Evolutionary conservation across 73 alveolate genomes (phyloP).

Genomic region (Paramecium primaurelia): DNA sequence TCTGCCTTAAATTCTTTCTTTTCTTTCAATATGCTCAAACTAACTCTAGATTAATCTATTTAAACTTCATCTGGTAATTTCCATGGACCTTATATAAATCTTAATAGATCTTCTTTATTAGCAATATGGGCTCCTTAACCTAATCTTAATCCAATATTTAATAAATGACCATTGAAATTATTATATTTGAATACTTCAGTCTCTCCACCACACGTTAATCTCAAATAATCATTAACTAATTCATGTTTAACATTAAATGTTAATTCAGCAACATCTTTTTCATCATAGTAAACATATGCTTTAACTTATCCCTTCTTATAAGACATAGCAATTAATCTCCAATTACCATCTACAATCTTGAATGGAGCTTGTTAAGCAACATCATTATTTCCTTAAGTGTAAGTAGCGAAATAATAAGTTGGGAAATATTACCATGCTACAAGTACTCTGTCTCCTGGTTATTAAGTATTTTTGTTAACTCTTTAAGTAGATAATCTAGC

Average conservation of each 20-base stretch:
- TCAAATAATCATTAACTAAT: background rate
- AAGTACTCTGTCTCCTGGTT: constrained; percentile 15
- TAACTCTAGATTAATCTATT: background rate
- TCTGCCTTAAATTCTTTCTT: background rate
- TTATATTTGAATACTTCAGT: background rate
- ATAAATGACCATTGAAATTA: background rate
- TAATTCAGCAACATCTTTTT: background rate
- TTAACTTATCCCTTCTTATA: background rate
- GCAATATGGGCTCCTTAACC: constrained; percentile 5
- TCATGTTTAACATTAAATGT: background rate
- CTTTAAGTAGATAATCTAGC: background rate
- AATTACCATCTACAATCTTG: background rate
- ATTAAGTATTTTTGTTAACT: background rate
- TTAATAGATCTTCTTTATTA: background rate
- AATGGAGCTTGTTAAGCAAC: background rate
- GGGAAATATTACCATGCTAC: background rate
- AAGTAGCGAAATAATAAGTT: background rate
- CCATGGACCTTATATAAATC: background rate
- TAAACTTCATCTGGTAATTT: background rate
- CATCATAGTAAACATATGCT: constrained; percentile 2
- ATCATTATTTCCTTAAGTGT: background rate
- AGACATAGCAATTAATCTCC: background rate
- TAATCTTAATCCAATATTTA: background rate
- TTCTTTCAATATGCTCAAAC: background rate
- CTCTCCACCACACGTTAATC: background rate